Base-by-base conservation (phyloP, 179 eudicot species). In the Pouteria campechiana region DNA sequence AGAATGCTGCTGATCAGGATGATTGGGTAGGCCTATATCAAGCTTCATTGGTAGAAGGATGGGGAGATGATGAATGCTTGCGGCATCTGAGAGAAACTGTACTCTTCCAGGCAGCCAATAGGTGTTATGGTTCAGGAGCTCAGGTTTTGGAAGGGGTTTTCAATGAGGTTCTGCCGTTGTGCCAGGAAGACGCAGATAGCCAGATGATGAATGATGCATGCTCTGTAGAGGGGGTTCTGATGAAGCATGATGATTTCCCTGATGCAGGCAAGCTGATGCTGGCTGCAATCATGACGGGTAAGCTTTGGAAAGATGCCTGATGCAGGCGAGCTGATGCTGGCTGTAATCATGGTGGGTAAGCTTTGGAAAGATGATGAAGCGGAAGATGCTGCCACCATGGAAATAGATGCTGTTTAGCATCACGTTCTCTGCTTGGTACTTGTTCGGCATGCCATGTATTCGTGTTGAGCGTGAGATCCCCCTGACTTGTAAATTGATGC, bases 181-280 rank as follows among this genome's bases (percentile, higher is more conserved):
- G 92, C 63, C 82, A 65, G 53, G 88, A 73, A 35, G 55, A 17
- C 52, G 34, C 44, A 7, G 72, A 66, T 44, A 15, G 46, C 41
- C 33, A 60, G 7, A 45, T 40, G 50, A 19, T 49, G 41, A 81
- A 44, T 52, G 82, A 74, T 40, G 25, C 48, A 9, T 64, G 67
- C 17, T 89, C 93, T 21, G 96, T 90, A 1, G 98, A 90, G 61
- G 67, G 55, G 7, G 72, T 86, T 29, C 51, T 90, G 62, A 82
- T 77, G 98, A 93, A 77, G 72, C 98, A 90, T 60, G 86, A 74
- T 63, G 87, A 83, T 48, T 90, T 65, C 52, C 60, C 96, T 0
- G 84, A 74, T 22, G 92, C 88, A 0, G 96, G 92, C 34, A 82
- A 77, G 76, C 52, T 90, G 52, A 90, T 86, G 94, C 54, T 90